Percentiles rank a stretch among this genome's conserved stretches.
Conservation (phyloP, 2,329 filamentous ascomycete species). For the Cercospora janseana region DNA sequence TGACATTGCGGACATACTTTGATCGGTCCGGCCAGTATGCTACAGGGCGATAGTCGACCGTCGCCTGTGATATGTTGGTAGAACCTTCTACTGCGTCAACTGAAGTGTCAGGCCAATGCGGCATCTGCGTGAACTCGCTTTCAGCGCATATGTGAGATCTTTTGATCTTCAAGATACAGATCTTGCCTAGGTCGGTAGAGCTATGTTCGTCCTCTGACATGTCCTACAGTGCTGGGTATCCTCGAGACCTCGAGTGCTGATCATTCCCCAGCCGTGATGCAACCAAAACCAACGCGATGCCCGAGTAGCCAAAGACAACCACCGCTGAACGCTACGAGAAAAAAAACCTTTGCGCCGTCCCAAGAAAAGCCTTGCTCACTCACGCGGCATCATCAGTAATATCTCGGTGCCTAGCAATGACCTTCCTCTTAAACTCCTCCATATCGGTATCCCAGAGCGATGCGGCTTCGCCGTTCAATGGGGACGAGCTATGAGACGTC, state of each 20-base stretch:
- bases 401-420: constrained; percentile 62
- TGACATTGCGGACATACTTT: too few species aligned
- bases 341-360: constrained; percentile 3
- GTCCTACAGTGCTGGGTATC: constrained; percentile 8
- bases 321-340: background rate
- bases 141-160: too few species aligned
- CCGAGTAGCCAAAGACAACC: background rate
- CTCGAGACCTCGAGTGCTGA: constrained; percentile 4
- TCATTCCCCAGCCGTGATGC: constrained; percentile 2
- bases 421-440: constrained; percentile 77
- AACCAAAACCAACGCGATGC: constrained; percentile 10
- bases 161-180: background rate
- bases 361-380: constrained; percentile 34
- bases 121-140: too few species aligned
- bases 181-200: background rate
- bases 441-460: constrained; percentile 91
- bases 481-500: constrained; percentile 66
- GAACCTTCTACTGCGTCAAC: too few species aligned
- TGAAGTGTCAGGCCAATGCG: too few species aligned
- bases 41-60: too few species aligned
- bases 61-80: too few species aligned
- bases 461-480: constrained; percentile 92
- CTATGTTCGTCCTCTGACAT: background rate
- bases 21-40: too few species aligned
- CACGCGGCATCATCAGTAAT: constrained; percentile 42